Base-by-base conservation (phyloP, 805 yeast species). In the Cyberlindnera euphorbiiphila region DNA sequence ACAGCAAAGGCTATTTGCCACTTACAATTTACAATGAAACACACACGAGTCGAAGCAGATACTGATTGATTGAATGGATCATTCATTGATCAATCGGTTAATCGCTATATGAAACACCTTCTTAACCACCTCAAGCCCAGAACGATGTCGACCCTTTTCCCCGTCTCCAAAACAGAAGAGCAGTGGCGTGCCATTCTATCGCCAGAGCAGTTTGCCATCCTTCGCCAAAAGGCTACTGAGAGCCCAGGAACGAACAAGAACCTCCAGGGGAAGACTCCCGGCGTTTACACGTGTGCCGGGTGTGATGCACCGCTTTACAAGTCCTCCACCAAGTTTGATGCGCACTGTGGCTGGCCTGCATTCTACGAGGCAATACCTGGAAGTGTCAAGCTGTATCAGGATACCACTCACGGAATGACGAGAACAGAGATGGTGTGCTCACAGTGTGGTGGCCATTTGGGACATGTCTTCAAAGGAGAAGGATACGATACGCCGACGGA, bases 271-370 rank as follows among this genome's bases (percentile, higher is more conserved):
- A 63, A 68, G 25, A 57, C 63, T 5, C 49, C 47, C 3, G 98
- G 97, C 1, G 64, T 74, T 3, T 93, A 88, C 60, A 64, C 66
- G 31, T 93, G 99, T 64, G 96, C 84, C 0, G 98, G 82, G 6
- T 93, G 98, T 62, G 71, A 69, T 34, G 66, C 73, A 29, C 95
- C 96, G 10, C 64, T 93, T 21, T 93, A 93, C 61, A 72, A 72
- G 43, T 79, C 95, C 20, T 66, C 71, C 22, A 74, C 96, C 4
- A 91, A 93, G 60, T 93, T 93, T 53, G 80, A 82, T 41, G 77
- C 95, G 10, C 87, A 87, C 37, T 93, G 98, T 61, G 98, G 98
- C 3, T 93, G 98, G 98, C 98, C 98, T 1, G 89, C 96, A 0
- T 93, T 93, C 61, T 91, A 81, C 60, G 83, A 86, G 41, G 96